Conservation (phyloP, 2,329 filamentous ascomycete genomes). For the Beauveria caledonica region DNA sequence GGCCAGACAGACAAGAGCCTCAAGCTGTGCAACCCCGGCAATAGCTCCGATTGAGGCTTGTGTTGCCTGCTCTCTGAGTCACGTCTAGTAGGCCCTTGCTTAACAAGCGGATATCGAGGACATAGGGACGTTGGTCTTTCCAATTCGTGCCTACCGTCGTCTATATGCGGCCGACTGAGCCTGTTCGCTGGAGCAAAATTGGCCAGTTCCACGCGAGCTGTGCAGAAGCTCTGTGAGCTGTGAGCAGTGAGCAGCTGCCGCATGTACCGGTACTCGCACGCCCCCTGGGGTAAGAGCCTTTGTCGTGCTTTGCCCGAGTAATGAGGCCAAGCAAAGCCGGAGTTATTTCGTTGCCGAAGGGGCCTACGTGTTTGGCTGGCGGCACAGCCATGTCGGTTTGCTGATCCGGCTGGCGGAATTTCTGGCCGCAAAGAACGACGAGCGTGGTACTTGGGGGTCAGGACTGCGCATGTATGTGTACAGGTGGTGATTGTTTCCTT, state of each 20-base stretch:
- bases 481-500: no score
- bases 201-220: neutral
- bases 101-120: no score
- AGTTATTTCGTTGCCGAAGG: neutral
- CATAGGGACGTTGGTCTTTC: no score
- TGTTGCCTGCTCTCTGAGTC: neutral
- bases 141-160: no score
- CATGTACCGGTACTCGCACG: neutral
- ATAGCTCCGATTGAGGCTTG: neutral
- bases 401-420: neutral
- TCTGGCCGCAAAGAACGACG: no score
- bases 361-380: neutral
- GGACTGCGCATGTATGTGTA: no score
- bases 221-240: neutral
- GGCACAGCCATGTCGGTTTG: constrained; percentile 1
- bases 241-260: neutral
- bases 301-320: neutral
- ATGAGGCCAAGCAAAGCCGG: neutral
- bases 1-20: neutral
- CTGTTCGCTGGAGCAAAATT: neutral
- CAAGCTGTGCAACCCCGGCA: neutral
- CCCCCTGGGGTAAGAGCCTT: no score
- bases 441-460: no score
- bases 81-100: neutral
- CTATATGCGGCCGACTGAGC: neutral